phyloP scores from a whole-genome alignment of 768 basidiomycete species.

The Lanmaoa rubissima region DNA sequence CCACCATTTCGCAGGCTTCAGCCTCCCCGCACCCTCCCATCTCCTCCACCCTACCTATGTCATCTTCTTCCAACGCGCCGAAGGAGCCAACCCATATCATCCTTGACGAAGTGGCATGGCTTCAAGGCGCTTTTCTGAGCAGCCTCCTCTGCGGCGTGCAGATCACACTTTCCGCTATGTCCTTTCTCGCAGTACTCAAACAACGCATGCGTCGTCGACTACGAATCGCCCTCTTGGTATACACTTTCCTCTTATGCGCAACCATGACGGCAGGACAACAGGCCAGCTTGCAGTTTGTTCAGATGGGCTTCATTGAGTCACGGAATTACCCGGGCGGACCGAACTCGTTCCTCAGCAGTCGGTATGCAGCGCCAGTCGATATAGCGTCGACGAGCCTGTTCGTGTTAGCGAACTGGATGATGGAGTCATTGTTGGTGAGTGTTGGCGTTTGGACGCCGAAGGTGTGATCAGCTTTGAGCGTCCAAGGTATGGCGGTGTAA shows the following conservation, averaged over 20 bases:
- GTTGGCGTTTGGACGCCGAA: neutral
- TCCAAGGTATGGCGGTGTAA: constrained; percentile 25
- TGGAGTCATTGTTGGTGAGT: constrained; percentile 22
- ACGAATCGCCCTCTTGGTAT: constrained; percentile 13
- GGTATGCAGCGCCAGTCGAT: neutral
- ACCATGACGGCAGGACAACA: constrained; percentile 19
- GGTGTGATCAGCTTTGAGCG: neutral
- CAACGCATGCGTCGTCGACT: constrained; percentile 8
- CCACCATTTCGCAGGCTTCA: constrained; percentile 5
- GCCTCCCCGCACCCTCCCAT: neutral
- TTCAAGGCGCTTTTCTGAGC: constrained; percentile 23
- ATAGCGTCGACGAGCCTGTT: constrained; percentile 11
- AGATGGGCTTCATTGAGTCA: constrained; percentile 13
- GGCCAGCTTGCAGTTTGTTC: constrained; percentile 11
- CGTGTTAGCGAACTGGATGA: constrained; percentile 23
- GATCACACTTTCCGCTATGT: constrained; percentile 18
- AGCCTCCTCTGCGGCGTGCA: constrained; percentile 21
- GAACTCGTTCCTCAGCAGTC: neutral
- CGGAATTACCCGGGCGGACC: constrained; percentile 18
- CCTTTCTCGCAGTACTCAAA: constrained; percentile 18
- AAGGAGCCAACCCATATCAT: neutral
- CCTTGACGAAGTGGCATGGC: constrained; percentile 16
- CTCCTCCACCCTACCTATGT: constrained; percentile 6
- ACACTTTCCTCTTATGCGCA: constrained; percentile 13
- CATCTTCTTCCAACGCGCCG: neutral